phyloP scores from a whole-genome alignment of 352 stramenopile species.

The Globisporangium acanthophoron region DNA sequence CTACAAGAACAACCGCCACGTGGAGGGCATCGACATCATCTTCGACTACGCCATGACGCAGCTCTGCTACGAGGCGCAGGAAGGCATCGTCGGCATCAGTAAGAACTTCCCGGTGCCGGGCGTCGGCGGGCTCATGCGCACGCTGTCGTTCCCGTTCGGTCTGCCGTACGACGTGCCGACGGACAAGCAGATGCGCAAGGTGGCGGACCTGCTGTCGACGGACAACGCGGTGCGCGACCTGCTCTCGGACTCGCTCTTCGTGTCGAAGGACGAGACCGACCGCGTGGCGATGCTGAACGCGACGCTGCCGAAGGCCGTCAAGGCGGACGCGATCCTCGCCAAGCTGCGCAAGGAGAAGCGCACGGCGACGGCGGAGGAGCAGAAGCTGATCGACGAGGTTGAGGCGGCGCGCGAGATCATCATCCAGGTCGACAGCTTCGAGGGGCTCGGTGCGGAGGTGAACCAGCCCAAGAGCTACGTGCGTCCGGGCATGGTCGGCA shows the following conservation, averaged over 20 bases:
- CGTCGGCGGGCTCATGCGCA: conserved; percentile 91
- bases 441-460: conserved; percentile 81
- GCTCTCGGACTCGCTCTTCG: conserved; percentile 70
- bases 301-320: conserved; percentile 80
- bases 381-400: conserved; percentile 93
- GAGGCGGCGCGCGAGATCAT: conserved; percentile 94
- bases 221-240: conserved; percentile 65
- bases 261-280: conserved; percentile 61
- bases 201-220: conserved; percentile 66
- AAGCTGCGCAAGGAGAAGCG: conserved; percentile 94
- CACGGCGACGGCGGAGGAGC: conserved; percentile 89
- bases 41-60: conserved; percentile 97
- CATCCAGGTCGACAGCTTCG: conserved; percentile 95
- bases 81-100: conserved; percentile 92
- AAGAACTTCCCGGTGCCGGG: conserved; percentile 95
- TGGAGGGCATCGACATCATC: conserved; percentile 93
- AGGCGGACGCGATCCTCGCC: conserved; percentile 91
- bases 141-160: conserved; percentile 94
- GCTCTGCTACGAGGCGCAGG: conserved; percentile 93
- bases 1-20: conserved; percentile 92
- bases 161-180: conserved; percentile 88
- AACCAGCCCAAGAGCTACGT: conserved; percentile 83
- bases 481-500: conserved; percentile 78
- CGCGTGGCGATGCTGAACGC: conserved; percentile 70
- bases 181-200: conserved; percentile 82